Conservation (phyloP, 2,329 filamentous ascomycete genomes). For the Trichoderma asperellum region DNA sequence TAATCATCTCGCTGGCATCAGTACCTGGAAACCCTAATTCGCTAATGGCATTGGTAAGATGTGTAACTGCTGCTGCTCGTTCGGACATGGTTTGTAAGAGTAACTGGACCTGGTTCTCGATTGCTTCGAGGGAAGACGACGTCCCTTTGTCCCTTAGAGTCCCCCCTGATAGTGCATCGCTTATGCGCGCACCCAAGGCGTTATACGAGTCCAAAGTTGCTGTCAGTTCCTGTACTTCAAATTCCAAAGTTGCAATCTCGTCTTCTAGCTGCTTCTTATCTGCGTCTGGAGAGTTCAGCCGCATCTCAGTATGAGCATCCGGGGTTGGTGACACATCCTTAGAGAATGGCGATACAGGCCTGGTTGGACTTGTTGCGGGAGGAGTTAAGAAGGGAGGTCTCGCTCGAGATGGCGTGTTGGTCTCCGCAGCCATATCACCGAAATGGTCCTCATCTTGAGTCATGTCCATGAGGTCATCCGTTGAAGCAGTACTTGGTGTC, state of each 20-base stretch:
- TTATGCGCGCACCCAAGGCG: slow-evolving; percentile 45
- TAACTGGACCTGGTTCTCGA: slow-evolving; percentile 50
- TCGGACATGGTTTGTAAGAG: slow-evolving; percentile 54
- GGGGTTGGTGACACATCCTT: slow-evolving; percentile 29
- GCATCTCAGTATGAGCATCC: slow-evolving; percentile 44
- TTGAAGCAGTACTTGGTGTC: slow-evolving; percentile 52
- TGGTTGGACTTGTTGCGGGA: slow-evolving; percentile 56
- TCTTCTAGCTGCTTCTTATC: slow-evolving; percentile 50
- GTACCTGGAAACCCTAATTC: slow-evolving; percentile 55
- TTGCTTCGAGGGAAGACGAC: slow-evolving; percentile 32
- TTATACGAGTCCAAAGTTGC: slow-evolving; percentile 54
- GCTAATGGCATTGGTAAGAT: slow-evolving; percentile 51
- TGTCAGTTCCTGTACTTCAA: slow-evolving; percentile 54
- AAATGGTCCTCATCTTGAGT: slow-evolving; percentile 48
- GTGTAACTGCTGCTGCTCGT: slow-evolving; percentile 51
- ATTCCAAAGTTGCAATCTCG: slow-evolving; percentile 53
- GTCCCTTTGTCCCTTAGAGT: slow-evolving; percentile 24
- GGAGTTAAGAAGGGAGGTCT: slow-evolving; percentile 58
- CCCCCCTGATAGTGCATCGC: slow-evolving; percentile 41
- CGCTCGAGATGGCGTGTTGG: slow-evolving; percentile 54
- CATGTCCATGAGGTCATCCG: slow-evolving; percentile 48
- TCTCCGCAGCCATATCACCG: slow-evolving; percentile 53
- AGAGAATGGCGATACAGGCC: slow-evolving; percentile 46
- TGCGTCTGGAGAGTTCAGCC: slow-evolving; percentile 48
- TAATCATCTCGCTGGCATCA: slow-evolving; percentile 54